Evolutionary conservation across 371 early-diverging fungal species (phyloP), one percentile per base, ranked within the genome.

Genomic region (Mortierella sp.): DNA sequence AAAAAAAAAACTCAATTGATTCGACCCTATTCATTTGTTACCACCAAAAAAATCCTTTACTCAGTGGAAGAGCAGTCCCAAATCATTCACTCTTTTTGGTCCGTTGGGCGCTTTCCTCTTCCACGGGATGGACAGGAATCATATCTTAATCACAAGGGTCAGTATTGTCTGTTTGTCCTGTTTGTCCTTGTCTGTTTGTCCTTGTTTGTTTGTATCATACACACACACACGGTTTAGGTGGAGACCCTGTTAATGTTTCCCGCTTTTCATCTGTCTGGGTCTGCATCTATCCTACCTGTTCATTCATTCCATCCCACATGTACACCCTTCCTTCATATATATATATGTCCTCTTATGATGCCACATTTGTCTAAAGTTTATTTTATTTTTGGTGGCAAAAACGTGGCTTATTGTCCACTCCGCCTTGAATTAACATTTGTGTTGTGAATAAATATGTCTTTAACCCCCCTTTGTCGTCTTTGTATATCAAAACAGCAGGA

Each of bases 51-150:
- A 65, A 61, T 32, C 20, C 47, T 35, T 57, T 65, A 69, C 75
- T 64, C 64, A 75, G 75, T 75, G 75, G 75, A 75, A 69, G 51
- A 24, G 62, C 75, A 57, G 70, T 75, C 75, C 54, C 58, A 18
- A 28, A 10, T 30, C 18, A 14, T 20, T 37, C 5, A 0, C 26
- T 49, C 62, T 18, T 40, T 8, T 40, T 9, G 1, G 12, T 43
- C 43, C 43, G 9, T 43, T 43, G 28, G 52, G 16, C 32, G 49
- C 49, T 40, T 54, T 22, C 62, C 20, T 61, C 1, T 43, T 43
- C 14, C 28, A 10, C 51, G 49, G 49, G 49, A 51, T 43, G 43
- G 43, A 43, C 43, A 43, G 9, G 9, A 43, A 9, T 39, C 2
- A 2, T 9, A 2, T 43, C 4, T 1, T 30, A 4, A 30, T 30